These are phyloP conservation scores for Chaetomiaceae sp. DNA, from an alignment of 2,329 filamentous ascomycete genomes.

Conservation along the genomic window DNA sequence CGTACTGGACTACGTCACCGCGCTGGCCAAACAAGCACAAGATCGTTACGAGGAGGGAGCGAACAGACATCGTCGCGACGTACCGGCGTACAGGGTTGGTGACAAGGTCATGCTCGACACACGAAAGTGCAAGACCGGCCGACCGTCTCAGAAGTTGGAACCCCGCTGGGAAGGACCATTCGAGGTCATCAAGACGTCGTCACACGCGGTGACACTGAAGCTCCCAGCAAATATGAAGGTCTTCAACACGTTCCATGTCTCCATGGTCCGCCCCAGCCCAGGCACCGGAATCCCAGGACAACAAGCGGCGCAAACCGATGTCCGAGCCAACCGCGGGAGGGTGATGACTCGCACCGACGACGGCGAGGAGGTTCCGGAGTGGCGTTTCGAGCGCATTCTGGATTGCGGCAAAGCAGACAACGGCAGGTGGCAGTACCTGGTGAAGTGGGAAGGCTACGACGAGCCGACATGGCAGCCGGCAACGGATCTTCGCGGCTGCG, in stretches of 20 bases:
- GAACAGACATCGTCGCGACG: not conserved
- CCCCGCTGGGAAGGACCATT: not conserved
- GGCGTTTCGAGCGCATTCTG: not conserved
- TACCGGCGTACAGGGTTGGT: not conserved
- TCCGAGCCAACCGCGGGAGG: not conserved
- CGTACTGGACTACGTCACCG: not conserved
- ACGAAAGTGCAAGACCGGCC: not conserved
- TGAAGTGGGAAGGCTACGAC: not conserved
- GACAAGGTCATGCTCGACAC: not conserved
- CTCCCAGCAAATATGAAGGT: conserved; percentile 1
- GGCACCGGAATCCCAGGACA: not conserved
- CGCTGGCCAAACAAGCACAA: not conserved
- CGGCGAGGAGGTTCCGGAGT: not conserved
- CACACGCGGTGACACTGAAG: not conserved
- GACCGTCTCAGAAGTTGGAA: not conserved
- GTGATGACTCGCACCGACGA: not conserved
- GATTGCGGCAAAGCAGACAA: not conserved
- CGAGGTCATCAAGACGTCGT: not conserved
- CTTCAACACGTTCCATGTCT: not conserved
- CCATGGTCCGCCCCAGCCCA: not conserved
- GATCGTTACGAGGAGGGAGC: not conserved
- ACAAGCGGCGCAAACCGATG: not conserved
- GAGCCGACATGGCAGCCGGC: not conserved
- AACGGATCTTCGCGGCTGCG: not conserved
- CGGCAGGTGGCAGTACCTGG: not conserved